Evolutionary conservation across 352 stramenopile species (phyloP), one percentile per base, ranked within the genome.

Genomic region (Phytophthora hybrid): DNA sequence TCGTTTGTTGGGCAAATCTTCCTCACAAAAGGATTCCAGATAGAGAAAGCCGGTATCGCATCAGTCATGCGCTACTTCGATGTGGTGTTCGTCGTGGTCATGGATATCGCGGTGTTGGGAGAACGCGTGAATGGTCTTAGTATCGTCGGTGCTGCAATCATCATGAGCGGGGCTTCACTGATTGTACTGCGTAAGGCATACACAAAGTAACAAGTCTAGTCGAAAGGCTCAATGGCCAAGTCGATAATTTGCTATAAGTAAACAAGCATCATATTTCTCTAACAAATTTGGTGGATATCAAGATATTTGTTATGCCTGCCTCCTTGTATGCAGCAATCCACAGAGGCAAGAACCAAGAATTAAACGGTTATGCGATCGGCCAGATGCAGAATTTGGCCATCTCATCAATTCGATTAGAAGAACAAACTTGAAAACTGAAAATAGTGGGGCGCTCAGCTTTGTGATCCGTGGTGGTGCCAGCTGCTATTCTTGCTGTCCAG

Each of bases 371-470:
- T 14, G 29, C 21, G 39, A 46, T 26, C 14, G 21, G 26, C 8
- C 11, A 55, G 14, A 23, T 11, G 44, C 10, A 21, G 13, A 51
- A 51, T 13, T 16, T n/a, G 14, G 44, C 51, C 69, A 76, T 73
- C 69, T 76, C 56, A 76, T 61, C 69, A 16, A 9, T 5, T 9
- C 4, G 63, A 76, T 73, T 46, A 56, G 63, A 76, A 56, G 63
- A 47, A 69, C 49, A 26, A 11, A 19, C 21, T 76, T 7, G 19
- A 51, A 23, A 19, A 19, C 44, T 21, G 70, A 76, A 76, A 76
- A 76, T 76, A 73, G 69, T 54, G 29, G 52, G n/a, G 6, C 18
- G 13, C 49, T 51, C 5, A 46, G 19, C n/a, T 32, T 57, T 29
- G 37, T 72, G 46, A 60, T 41, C 34, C 26, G 52, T 13, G 13